These are phyloP conservation scores for Dactylellina sp. DNA, from an alignment of 2,329 filamentous ascomycete species.

Conservation along the genomic window DNA sequence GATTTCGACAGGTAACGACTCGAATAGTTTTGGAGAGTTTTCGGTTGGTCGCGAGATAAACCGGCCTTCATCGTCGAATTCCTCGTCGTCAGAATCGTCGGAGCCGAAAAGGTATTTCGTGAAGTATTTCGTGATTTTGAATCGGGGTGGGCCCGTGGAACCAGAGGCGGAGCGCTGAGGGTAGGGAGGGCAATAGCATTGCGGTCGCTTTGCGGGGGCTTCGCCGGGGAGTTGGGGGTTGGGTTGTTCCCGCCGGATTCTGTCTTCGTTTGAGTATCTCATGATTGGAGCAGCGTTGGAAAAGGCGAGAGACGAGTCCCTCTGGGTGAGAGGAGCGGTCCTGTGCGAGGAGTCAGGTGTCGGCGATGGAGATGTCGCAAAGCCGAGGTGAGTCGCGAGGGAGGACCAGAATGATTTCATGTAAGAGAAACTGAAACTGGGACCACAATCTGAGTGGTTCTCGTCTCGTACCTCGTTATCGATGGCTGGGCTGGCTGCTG, in stretches of 20 bases:
- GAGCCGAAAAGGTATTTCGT: conserved; percentile 54
- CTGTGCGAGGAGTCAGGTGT: conserved; percentile 22
- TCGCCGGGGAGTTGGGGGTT: conserved; percentile 55
- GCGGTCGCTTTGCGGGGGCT: conserved; percentile 50
- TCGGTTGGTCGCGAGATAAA: conserved; percentile 53
- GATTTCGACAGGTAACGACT: conserved; percentile 40
- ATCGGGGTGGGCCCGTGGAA: conserved; percentile 32
- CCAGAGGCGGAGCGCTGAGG: conserved; percentile 46
- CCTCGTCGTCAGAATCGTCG: conserved; percentile 55
- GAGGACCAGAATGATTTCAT: conserved; percentile 49
- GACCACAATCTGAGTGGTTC: background rate
- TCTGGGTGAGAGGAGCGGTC: conserved; percentile 8
- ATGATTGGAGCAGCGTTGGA: too few species aligned
- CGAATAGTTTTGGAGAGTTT: conserved; percentile 45
- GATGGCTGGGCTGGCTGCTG: conserved; percentile 14
- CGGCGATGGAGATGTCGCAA: conserved; percentile 24
- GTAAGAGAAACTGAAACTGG: conserved; percentile 21
- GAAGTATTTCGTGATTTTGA: conserved; percentile 55
- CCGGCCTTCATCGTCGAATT: conserved; percentile 50
- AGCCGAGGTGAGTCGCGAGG: conserved; percentile 36
- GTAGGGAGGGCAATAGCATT: conserved; percentile 54
- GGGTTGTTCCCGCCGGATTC: conserved; percentile 46
- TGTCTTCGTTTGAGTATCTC: conserved; percentile 52
- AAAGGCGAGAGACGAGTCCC: conserved; percentile 28
- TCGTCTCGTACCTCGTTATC: conserved; percentile 20